Conservation (phyloP, 345 rosid species). For the Kandelia obovata region DNA sequence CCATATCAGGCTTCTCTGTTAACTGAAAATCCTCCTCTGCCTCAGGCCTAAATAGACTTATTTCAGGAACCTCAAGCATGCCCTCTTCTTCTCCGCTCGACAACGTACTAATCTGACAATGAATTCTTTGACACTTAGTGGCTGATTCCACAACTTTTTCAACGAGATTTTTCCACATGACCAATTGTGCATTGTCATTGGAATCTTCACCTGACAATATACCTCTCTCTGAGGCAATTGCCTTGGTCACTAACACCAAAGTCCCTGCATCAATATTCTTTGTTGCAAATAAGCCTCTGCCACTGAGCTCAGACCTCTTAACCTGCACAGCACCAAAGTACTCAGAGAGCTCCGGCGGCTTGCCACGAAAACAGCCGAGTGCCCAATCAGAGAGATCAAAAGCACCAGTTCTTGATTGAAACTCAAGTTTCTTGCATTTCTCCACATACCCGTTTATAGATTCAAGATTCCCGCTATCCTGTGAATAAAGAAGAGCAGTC, state of each 20-base stretch:
- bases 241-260: conserved; percentile 60
- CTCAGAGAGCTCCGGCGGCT: conserved; percentile 69
- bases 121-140: conserved; percentile 44
- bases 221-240: conserved; percentile 73
- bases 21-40: conserved; percentile 21
- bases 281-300: conserved; percentile 74
- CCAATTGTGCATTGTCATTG: conserved; percentile 53
- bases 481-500: conserved; percentile 49
- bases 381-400: conserved; percentile 87
- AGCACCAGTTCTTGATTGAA: conserved; percentile 67
- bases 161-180: conserved; percentile 83
- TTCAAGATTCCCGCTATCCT: conserved; percentile 50
- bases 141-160: conserved; percentile 46
- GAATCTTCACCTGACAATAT: conserved; percentile 52
- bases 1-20: conserved; percentile 34
- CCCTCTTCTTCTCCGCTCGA: conserved; percentile 64
- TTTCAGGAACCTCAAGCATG: conserved; percentile 50
- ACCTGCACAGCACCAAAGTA: conserved; percentile 54
- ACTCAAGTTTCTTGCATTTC: conserved; percentile 70
- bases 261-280: conserved; percentile 65
- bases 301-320: conserved; percentile 59
- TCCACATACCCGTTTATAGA: conserved; percentile 52
- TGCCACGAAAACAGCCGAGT: conserved; percentile 54
- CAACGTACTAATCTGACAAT: conserved; percentile 36
- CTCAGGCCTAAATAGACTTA: conserved; percentile 54